These are phyloP conservation scores for Gentiana dahurica DNA, from an alignment of 257 asterid genomes.

Conservation along the genomic window DNA sequence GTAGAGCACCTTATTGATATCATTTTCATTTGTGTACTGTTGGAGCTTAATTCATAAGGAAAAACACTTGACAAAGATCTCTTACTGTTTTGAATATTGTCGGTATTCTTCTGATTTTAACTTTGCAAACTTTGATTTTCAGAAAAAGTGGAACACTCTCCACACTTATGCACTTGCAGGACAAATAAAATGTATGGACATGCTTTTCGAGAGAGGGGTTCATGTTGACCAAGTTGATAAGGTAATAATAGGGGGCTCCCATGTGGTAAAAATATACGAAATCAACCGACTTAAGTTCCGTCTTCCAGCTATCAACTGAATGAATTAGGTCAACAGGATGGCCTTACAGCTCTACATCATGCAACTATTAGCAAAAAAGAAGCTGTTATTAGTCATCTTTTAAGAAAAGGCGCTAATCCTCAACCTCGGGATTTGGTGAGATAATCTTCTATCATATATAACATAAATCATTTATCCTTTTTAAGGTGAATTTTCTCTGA, in stretches of 20 bases:
- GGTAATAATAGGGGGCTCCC: slow-evolving; percentile 25
- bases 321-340: slow-evolving; percentile 45
- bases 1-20: background rate
- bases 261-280: background rate
- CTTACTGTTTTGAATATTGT: background rate
- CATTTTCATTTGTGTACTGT: background rate
- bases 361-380: slow-evolving; percentile 84
- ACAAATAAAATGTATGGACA: slow-evolving; percentile 76
- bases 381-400: slow-evolving; percentile 87
- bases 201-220: slow-evolving; percentile 43
- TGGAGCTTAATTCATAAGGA: slow-evolving; percentile 4
- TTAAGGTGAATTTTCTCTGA: background rate
- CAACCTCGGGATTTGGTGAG: slow-evolving; percentile 69
- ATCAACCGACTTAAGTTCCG: slow-evolving; percentile 6
- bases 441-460: background rate
- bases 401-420: slow-evolving; percentile 80
- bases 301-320: slow-evolving; percentile 6
- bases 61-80: background rate
- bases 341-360: slow-evolving; percentile 77
- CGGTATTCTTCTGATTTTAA: slow-evolving; percentile 4
- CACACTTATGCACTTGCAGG: slow-evolving; percentile 79
- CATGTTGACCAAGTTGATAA: slow-evolving; percentile 41
- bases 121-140: slow-evolving; percentile 6
- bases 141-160: slow-evolving; percentile 82
- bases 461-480: background rate